These are phyloP conservation scores for Warburgia ugandensis DNA, from an alignment of 164 flowering plant genomes.

Conservation along the genomic window DNA sequence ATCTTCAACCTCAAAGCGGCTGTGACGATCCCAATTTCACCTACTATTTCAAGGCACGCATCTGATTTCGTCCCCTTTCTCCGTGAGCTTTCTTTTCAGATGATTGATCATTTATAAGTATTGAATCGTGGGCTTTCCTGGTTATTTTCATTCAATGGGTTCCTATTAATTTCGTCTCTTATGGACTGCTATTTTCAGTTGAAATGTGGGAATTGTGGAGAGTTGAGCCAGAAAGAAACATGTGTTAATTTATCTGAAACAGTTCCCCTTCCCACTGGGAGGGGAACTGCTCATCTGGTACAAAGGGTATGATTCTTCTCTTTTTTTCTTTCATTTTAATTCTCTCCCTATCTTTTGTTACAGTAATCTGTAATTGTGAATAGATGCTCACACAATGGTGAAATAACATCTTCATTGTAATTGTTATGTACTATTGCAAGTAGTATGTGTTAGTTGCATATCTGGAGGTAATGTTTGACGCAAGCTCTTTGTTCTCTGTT, in stretches of 20 bases:
- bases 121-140: background rate
- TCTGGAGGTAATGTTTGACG: too few relatives aligned
- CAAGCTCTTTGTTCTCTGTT: too few relatives aligned
- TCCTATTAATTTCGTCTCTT: background rate
- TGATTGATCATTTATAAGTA: background rate
- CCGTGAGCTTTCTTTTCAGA: background rate
- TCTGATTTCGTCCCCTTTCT: background rate
- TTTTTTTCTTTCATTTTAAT: background rate
- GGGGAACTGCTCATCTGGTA: constrained; percentile 49
- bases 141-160: background rate
- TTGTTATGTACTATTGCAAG: too few relatives aligned
- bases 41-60: constrained; percentile 60
- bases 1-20: constrained; percentile 81
- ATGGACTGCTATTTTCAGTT: constrained; percentile 28
- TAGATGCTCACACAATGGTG: too few relatives aligned
- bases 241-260: constrained; percentile 51
- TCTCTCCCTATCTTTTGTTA: background rate
- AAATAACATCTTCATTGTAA: too few relatives aligned
- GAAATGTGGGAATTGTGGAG: constrained; percentile 82
- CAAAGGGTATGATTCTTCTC: constrained; percentile 55
- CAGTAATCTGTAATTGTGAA: too few relatives aligned
- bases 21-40: constrained; percentile 66
- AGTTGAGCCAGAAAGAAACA: constrained; percentile 62
- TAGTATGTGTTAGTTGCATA: too few relatives aligned
- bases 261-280: constrained; percentile 46